Conservation (phyloP, 108 stramenopile genomes). For the Hondaea fermentalgiana region DNA sequence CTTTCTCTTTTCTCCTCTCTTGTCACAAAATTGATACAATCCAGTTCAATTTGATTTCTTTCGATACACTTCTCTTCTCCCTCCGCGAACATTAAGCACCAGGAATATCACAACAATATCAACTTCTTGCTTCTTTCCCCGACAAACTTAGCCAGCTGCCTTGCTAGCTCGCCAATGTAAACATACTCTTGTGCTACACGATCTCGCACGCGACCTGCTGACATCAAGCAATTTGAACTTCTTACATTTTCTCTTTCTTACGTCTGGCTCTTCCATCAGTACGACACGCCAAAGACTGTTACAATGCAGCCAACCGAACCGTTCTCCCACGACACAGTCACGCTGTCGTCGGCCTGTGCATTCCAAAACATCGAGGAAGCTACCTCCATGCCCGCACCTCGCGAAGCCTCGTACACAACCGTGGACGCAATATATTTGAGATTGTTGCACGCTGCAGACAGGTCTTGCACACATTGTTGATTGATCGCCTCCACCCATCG, state of each 20-base stretch:
- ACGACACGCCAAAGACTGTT: not conserved
- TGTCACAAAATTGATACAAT: not conserved
- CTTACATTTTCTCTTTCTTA: too few relatives aligned
- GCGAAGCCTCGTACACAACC: not conserved
- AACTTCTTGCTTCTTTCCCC: too few relatives aligned
- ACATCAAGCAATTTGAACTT: too few relatives aligned
- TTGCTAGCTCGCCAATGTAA: too few relatives aligned
- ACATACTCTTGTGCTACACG: too few relatives aligned
- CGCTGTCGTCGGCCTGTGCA: not conserved
- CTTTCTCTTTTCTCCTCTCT: not conserved
- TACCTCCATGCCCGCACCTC: not conserved
- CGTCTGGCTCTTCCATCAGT: not conserved
- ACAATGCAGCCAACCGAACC: not conserved
- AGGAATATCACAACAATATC: too few relatives aligned
- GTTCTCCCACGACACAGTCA: not conserved
- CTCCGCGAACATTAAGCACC: too few relatives aligned
- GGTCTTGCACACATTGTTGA: not conserved
- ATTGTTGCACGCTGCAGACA: not conserved
- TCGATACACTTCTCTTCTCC: too few relatives aligned
- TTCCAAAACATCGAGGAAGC: not conserved
- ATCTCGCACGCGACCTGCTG: too few relatives aligned
- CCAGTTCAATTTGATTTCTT: too few relatives aligned
- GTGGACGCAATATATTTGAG: not conserved
- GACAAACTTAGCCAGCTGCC: too few relatives aligned
- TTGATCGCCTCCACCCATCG: not conserved